Percentiles rank a stretch among this genome's conserved stretches.
These are phyloP conservation scores for Apiotrichum siamense DNA, from an alignment of 1,284 basidiomycete genomes.

Conservation along the genomic window DNA sequence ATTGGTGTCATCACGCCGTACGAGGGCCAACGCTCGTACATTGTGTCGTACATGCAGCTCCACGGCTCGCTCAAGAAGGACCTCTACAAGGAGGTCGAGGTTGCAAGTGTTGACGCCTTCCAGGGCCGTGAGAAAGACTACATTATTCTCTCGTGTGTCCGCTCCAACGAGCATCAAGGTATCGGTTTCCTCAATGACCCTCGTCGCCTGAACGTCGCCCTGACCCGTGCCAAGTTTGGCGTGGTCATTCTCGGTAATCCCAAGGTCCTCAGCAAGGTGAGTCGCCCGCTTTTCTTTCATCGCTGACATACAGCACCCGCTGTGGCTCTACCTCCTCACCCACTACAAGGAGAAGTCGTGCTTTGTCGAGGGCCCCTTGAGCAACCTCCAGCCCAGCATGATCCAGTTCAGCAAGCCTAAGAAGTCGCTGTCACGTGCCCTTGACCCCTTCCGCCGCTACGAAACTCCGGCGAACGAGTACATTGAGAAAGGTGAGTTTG, in stretches of 20 bases:
- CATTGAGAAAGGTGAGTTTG: slow-evolving; percentile 41
- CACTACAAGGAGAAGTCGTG: slow-evolving; percentile 96
- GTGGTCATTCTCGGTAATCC: slow-evolving; percentile 97
- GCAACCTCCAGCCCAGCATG: slow-evolving; percentile 95
- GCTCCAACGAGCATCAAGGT: slow-evolving; percentile 98
- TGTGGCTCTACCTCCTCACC: slow-evolving; percentile 97
- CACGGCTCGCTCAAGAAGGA: slow-evolving; percentile 98
- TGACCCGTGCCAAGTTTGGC: slow-evolving; percentile 96
- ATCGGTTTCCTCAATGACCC: slow-evolving; percentile 99
- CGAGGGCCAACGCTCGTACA: slow-evolving; percentile 97
- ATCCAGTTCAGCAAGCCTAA: slow-evolving; percentile 97
- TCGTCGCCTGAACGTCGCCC: slow-evolving; percentile 89
- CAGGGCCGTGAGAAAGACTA: slow-evolving; percentile 99
- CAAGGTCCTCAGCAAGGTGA: slow-evolving; percentile 94
- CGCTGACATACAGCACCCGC: slow-evolving; percentile 65
- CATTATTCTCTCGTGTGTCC: slow-evolving; percentile 97
- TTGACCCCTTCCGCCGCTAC: slow-evolving; percentile 84
- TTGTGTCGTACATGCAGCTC: slow-evolving; percentile 99
- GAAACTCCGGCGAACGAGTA: slow-evolving; percentile 65
- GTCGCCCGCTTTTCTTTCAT: slow-evolving; percentile 21
- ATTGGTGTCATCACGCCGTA: slow-evolving; percentile 99
- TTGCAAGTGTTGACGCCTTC: slow-evolving; percentile 98
- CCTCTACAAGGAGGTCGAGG: slow-evolving; percentile 97
- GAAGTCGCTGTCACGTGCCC: slow-evolving; percentile 71
- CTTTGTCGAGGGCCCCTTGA: slow-evolving; percentile 93